Conservation (phyloP, 2,329 filamentous ascomycete species). For the Aspergillus phoenicis region DNA sequence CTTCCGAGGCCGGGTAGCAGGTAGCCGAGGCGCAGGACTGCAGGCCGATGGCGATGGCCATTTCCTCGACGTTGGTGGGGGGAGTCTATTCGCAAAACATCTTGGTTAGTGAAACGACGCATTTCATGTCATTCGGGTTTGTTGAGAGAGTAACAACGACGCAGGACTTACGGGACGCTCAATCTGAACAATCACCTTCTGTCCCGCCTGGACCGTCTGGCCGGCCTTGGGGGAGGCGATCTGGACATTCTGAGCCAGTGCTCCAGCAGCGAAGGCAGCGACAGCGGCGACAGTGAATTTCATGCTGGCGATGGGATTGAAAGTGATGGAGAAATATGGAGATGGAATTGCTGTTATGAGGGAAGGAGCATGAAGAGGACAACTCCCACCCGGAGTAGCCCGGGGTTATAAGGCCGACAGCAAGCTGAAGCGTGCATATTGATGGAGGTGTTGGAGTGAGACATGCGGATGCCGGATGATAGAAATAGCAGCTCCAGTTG, state of each 20-base stretch:
- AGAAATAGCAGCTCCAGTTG: background rate
- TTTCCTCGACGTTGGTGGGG: slow-evolving; percentile 29
- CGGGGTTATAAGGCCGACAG: background rate
- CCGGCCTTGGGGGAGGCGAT: slow-evolving; percentile 29
- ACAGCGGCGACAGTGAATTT: slow-evolving; percentile 24
- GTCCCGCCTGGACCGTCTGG: slow-evolving; percentile 23
- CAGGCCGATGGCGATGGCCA: slow-evolving; percentile 35
- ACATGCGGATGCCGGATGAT: background rate
- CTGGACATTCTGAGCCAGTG: slow-evolving; percentile 30
- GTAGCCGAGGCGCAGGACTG: slow-evolving; percentile 24
- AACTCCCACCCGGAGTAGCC: background rate
- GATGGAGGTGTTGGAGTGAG: background rate
- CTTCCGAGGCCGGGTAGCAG: slow-evolving; percentile 24
- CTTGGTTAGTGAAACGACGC: too few relatives aligned
- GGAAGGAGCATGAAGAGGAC: background rate
- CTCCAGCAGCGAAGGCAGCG: slow-evolving; percentile 23
- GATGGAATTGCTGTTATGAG: too few relatives aligned
- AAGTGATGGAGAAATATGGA: too few relatives aligned
- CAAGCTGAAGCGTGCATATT: background rate
- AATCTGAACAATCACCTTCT: slow-evolving; percentile 30
- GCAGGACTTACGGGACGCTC: slow-evolving; percentile 32
- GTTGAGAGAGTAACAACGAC: background rate
- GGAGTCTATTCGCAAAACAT: slow-evolving; percentile 23
- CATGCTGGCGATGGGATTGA: slow-evolving; percentile 21
- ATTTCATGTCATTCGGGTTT: background rate